phyloP scores from a whole-genome alignment of 2,329 filamentous ascomycete species.

The Zalaria obscura region DNA sequence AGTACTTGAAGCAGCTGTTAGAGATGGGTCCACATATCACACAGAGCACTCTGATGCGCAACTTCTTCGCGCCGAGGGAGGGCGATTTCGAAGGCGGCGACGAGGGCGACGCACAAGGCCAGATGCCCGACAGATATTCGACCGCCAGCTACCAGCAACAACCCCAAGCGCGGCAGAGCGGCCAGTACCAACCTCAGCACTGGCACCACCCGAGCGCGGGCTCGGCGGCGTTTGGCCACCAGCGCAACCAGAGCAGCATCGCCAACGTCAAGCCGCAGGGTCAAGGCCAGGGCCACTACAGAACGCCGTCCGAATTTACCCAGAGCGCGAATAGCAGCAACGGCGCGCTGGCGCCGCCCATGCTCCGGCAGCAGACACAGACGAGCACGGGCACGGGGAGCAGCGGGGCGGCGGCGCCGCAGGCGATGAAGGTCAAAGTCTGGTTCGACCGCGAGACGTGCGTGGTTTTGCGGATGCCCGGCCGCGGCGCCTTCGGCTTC shows the following conservation, averaged over 20 bases:
- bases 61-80: conserved; percentile 79
- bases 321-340: conserved; percentile 3
- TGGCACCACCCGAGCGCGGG: conserved; percentile 19
- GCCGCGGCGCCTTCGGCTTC: conserved; percentile 53
- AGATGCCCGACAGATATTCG: conserved; percentile 45
- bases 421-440: conserved; percentile 74
- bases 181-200: conserved; percentile 33
- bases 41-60: conserved; percentile 67
- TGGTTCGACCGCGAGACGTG: conserved; percentile 77
- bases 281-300: conserved; percentile 11
- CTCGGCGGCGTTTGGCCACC: conserved; percentile 2
- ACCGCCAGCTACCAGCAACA: conserved; percentile 14
- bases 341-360: conserved; percentile 7
- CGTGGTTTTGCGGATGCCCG: conserved; percentile 78
- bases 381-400: conserved; percentile 7
- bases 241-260: conserved; percentile 8
- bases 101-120: conserved; percentile 37
- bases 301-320: conserved; percentile 12
- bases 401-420: conserved; percentile 20
- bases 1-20: conserved; percentile 87
- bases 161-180: conserved; percentile 1
- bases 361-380: conserved; percentile 6
- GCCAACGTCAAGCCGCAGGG: conserved; percentile 5
- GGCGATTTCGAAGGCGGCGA: conserved; percentile 89
- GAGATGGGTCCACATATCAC: conserved; percentile 74